phyloP scores from a whole-genome alignment of 805 yeast genomes.

The Starmerella riodocensis region DNA sequence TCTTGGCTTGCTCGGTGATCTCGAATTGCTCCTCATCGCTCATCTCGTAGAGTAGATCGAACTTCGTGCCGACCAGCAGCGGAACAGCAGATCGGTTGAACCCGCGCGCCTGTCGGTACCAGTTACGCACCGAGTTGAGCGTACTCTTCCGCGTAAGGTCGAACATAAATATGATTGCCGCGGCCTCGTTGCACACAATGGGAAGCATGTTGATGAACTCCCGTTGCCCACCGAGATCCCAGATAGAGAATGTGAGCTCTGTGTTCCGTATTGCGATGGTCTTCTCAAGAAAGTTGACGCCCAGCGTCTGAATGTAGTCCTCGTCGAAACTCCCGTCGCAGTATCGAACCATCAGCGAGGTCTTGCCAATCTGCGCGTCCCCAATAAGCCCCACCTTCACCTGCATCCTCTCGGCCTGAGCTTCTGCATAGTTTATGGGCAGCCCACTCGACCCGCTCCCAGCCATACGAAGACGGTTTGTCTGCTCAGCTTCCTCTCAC shows the following conservation, averaged over 20 bases:
- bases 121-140: constrained; percentile 74
- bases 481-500: no score
- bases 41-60: constrained; percentile 70
- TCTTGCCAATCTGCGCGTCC: constrained; percentile 91
- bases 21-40: constrained; percentile 71
- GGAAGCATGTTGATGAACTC: constrained; percentile 95
- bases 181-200: constrained; percentile 80
- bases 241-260: constrained; percentile 76
- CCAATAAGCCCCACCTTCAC: constrained; percentile 87
- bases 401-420: constrained; percentile 24
- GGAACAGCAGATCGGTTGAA: constrained; percentile 86
- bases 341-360: constrained; percentile 90
- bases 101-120: constrained; percentile 88
- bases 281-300: constrained; percentile 91
- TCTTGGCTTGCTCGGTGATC: constrained; percentile 67
- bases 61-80: constrained; percentile 82
- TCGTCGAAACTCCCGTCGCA: constrained; percentile 92
- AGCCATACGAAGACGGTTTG: no score
- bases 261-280: constrained; percentile 73
- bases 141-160: constrained; percentile 81
- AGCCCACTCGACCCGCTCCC: background rate
- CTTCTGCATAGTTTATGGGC: constrained; percentile 18
- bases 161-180: constrained; percentile 78
- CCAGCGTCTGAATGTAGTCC: constrained; percentile 83
- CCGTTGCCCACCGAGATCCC: constrained; percentile 94